A percentile compares a stretch with the other conserved stretches of the same genome.
These are phyloP conservation scores for Cornus kousa DNA, from an alignment of 148 eudicot species.

Conservation along the genomic window DNA sequence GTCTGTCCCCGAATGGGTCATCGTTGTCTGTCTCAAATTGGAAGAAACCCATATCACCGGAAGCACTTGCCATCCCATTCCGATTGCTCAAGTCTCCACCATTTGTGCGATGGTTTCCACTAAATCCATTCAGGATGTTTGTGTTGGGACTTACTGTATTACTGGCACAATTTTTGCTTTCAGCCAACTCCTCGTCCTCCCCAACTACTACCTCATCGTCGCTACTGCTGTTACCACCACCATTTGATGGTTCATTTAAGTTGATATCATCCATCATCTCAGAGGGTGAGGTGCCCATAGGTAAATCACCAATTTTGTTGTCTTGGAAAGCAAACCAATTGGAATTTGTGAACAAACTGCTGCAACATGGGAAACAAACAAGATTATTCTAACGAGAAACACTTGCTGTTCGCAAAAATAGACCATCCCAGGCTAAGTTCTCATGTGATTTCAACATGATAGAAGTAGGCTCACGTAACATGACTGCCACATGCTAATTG, in stretches of 20 bases:
- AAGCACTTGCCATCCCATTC: constrained; percentile 27
- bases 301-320: constrained; percentile 48
- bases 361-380: constrained; percentile 11
- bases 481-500: too few species aligned
- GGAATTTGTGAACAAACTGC: constrained; percentile 95
- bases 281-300: constrained; percentile 53
- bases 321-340: constrained; percentile 97
- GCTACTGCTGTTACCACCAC: constrained; percentile 72
- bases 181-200: constrained; percentile 64
- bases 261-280: constrained; percentile 73
- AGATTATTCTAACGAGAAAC: neutral
- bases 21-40: constrained; percentile 48
- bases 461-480: too few species aligned
- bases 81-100: constrained; percentile 16
- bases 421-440: neutral
- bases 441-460: too few species aligned
- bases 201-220: constrained; percentile 96
- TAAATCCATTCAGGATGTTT: constrained; percentile 23
- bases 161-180: constrained; percentile 35
- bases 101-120: constrained; percentile 17
- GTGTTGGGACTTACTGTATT: constrained; percentile 29
- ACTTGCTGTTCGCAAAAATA: neutral
- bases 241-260: constrained; percentile 51
- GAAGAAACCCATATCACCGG: constrained; percentile 36
- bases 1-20: constrained; percentile 53